Evolutionary conservation across 2,329 filamentous ascomycete species (phyloP).

Genomic region (Hypoxylon sp.): DNA sequence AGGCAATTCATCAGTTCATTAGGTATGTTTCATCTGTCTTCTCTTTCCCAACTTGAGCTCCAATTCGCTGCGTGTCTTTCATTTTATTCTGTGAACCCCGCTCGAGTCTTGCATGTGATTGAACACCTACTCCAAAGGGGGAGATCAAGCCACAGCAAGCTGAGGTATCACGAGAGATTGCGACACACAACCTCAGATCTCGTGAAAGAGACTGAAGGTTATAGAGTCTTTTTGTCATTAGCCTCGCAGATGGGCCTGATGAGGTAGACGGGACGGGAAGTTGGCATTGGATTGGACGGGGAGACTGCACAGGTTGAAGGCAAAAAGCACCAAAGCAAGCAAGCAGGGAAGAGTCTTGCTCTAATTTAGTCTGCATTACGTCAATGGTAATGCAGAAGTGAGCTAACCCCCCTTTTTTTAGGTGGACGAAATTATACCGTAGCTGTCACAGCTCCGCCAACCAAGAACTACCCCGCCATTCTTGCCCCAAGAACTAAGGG

Average conservation of each 20-base stretch:
- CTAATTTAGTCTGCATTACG: slow-evolving; percentile 49
- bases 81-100: slow-evolving; percentile 31
- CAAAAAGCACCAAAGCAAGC: slow-evolving; percentile 34
- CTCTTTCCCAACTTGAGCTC: slow-evolving; percentile 25
- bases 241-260: slow-evolving; percentile 23
- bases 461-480: slow-evolving; percentile 44
- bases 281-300: slow-evolving; percentile 24
- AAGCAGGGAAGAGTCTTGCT: slow-evolving; percentile 36
- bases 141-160: background rate
- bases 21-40: slow-evolving; percentile 51
- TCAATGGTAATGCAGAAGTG: slow-evolving; percentile 47
- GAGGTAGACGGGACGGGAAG: slow-evolving; percentile 28
- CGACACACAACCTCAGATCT: slow-evolving; percentile 7
- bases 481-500: slow-evolving; percentile 24
- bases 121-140: slow-evolving; percentile 11
- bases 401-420: slow-evolving; percentile 42
- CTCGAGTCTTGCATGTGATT: slow-evolving; percentile 41
- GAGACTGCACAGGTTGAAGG: slow-evolving; percentile 25
- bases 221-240: slow-evolving; percentile 25
- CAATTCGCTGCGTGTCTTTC: slow-evolving; percentile 21
- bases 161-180: slow-evolving; percentile 10
- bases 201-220: background rate
- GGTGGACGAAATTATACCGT: slow-evolving; percentile 30
- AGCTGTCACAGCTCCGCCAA: slow-evolving; percentile 42
- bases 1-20: slow-evolving; percentile 9